A percentile compares a stretch with the other conserved stretches of the same genome.
Conservation (phyloP, 495 filamentous ascomycete genomes). For the Aspergillus conjunctus region DNA sequence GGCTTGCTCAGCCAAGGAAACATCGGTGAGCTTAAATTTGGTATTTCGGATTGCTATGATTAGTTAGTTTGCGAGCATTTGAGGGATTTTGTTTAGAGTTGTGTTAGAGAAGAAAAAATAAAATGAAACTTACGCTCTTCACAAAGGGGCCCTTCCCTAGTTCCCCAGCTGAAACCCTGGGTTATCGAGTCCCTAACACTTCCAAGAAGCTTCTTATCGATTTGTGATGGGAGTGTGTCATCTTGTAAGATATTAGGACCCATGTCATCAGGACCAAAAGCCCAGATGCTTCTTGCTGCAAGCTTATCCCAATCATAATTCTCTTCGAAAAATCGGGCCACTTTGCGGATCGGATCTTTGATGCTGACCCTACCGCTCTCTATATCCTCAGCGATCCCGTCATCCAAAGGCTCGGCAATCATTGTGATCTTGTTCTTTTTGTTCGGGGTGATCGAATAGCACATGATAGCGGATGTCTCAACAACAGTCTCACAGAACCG, state of each 20-base stretch:
- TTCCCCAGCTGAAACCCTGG: conserved; percentile 95
- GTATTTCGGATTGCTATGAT: conserved; percentile 85
- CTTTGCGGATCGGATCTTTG: conserved; percentile 88
- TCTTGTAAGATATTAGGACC: conserved; percentile 96
- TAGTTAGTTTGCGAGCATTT: conserved; percentile 9
- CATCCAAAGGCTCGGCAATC: conserved; percentile 92
- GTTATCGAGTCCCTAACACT: conserved; percentile 86
- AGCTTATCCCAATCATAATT: conserved; percentile 97
- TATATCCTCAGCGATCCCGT: conserved; percentile 94
- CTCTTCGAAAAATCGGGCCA: conserved; percentile 95
- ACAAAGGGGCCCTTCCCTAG: conserved; percentile 92
- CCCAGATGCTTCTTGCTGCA: conserved; percentile 94
- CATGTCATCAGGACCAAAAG: conserved; percentile 94
- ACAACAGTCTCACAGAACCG: conserved; percentile 98
- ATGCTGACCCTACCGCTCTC: conserved; percentile 88
- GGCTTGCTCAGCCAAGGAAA: conserved; percentile 80
- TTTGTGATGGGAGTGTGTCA: conserved; percentile 85
- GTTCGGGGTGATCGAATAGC: conserved; percentile 95
- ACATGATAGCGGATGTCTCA: conserved; percentile 95
- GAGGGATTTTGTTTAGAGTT: not conserved
- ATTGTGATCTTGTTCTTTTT: conserved; percentile 99
- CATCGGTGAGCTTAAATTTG: conserved; percentile 92
- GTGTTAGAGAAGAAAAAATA: conserved; percentile 5
- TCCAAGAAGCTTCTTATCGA: conserved; percentile 87
- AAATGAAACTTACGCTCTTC: conserved; percentile 82